Conservation (phyloP, 768 basidiomycete genomes). For the Boletus vermiculosoides region DNA sequence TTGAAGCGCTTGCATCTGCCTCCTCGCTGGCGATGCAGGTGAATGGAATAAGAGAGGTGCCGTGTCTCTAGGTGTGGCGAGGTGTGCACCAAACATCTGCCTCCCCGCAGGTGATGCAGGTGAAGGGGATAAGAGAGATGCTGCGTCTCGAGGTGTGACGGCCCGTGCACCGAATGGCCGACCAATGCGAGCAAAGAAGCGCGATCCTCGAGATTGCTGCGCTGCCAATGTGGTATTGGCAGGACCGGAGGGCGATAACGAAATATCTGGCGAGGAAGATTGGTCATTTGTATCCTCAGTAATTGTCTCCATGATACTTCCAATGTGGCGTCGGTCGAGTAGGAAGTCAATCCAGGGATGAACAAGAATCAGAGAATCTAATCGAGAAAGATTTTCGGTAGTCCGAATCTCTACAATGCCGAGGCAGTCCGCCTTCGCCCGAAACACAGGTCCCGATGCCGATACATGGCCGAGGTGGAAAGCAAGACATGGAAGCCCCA, state of each 20-base stretch:
- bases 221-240: neutral
- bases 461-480: no score
- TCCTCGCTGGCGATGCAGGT: neutral
- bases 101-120: neutral
- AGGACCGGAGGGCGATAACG: neutral
- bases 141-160: no score
- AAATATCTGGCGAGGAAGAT: neutral
- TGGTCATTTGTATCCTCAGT: no score
- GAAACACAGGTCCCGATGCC: no score
- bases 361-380: no score
- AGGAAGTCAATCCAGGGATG: neutral
- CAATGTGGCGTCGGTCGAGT: neutral
- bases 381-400: no score
- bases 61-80: no score
- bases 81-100: neutral
- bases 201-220: neutral
- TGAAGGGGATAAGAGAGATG: no score
- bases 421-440: no score
- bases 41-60: no score
- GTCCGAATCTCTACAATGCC: no score
- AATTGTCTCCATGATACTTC: neutral
- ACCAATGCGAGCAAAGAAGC: neutral
- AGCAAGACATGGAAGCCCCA: no score
- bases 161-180: neutral
- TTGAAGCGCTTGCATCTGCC: neutral